Conservation (phyloP, 2,329 filamentous ascomycete species). For the Phialophora chinensis region DNA sequence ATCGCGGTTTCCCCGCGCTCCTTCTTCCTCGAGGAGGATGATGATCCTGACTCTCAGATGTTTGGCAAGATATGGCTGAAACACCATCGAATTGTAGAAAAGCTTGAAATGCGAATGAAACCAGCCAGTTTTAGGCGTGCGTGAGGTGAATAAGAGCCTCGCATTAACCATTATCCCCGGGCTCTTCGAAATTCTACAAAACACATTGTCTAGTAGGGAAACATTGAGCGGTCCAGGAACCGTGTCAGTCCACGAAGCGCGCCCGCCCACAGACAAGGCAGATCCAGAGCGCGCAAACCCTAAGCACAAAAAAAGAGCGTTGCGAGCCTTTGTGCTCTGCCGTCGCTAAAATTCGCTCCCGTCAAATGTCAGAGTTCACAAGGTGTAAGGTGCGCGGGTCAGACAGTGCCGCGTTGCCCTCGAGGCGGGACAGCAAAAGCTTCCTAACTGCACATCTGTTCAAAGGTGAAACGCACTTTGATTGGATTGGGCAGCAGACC, state of each 20-base stretch:
- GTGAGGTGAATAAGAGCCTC: neutral
- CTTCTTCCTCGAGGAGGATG: too few relatives aligned
- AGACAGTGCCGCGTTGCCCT: neutral
- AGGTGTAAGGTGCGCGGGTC: neutral
- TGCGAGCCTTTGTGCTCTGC: neutral
- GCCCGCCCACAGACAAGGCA: neutral
- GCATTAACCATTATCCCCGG: neutral
- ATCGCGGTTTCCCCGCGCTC: too few relatives aligned
- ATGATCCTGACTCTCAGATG: too few relatives aligned
- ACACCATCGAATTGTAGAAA: neutral
- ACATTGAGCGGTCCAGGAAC: neutral
- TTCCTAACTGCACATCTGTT: slow-evolving; percentile 27
- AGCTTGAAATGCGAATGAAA: neutral
- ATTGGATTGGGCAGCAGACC: slow-evolving; percentile 15
- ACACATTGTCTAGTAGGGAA: neutral
- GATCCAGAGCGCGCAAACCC: neutral
- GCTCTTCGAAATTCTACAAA: neutral
- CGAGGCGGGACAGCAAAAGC: slow-evolving; percentile 12
- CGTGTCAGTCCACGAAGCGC: neutral
- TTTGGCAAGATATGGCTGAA: neutral
- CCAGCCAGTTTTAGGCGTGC: neutral
- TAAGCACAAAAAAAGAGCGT: neutral
- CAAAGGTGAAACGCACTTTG: slow-evolving; percentile 21
- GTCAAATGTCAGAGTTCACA: neutral
- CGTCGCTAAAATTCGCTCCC: neutral